A percentile compares a stretch with the other conserved stretches of the same genome.
These are phyloP conservation scores for Lichenothelia convexa DNA, from an alignment of 495 filamentous ascomycete genomes.

Conservation along the genomic window DNA sequence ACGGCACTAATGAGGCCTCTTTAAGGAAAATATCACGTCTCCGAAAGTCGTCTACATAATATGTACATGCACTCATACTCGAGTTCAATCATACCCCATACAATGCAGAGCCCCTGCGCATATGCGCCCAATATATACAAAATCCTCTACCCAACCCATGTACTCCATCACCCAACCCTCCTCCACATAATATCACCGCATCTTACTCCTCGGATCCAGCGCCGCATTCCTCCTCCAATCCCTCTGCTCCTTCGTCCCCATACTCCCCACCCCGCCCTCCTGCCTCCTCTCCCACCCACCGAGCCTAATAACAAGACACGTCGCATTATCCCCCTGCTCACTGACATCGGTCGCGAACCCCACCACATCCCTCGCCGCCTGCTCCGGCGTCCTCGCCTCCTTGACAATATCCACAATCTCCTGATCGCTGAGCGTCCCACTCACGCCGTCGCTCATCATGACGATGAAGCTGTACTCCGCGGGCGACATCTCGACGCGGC, in stretches of 20 bases:
- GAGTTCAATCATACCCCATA: neutral
- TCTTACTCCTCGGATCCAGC: conserved; percentile 58
- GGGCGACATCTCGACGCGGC: conserved; percentile 49
- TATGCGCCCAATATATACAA: no score
- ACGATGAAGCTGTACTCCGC: conserved; percentile 80
- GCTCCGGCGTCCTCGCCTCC: conserved; percentile 75
- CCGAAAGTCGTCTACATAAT: neutral
- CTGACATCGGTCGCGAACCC: conserved; percentile 74
- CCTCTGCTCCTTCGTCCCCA: conserved; percentile 78
- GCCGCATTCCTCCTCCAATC: conserved; percentile 76
- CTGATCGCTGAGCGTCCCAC: conserved; percentile 65
- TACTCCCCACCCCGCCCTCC: conserved; percentile 71
- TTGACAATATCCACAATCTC: conserved; percentile 93
- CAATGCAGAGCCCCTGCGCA: neutral
- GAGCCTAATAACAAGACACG: conserved; percentile 76
- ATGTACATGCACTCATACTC: neutral
- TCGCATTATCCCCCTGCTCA: conserved; percentile 77
- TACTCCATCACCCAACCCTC: no score
- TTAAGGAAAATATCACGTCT: no score
- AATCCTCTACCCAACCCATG: no score
- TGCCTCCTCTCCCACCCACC: conserved; percentile 88
- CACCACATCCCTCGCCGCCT: conserved; percentile 61
- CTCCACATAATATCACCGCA: no score
- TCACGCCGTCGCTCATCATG: conserved; percentile 74
- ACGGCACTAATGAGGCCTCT: no score